Evolutionary conservation across 768 basidiomycete species (phyloP).

Genomic region (Macrolepiota fuliginosa): DNA sequence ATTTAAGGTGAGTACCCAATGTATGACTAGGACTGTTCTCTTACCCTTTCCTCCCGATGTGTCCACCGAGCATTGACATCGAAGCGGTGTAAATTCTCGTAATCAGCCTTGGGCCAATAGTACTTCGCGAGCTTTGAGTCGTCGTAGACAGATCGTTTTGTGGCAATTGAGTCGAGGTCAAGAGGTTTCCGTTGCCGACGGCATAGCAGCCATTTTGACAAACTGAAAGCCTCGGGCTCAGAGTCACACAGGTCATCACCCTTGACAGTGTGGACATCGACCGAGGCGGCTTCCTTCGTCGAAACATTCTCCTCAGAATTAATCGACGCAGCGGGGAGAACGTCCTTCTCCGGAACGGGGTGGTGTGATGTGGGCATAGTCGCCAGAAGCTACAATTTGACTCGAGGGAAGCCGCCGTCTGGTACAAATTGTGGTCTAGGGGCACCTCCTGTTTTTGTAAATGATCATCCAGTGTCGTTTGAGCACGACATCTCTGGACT

Average conservation of each 20-base stretch:
- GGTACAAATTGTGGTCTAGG: no score
- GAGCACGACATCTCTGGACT: no score
- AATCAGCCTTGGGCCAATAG: constrained; percentile 48
- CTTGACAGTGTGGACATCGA: neutral
- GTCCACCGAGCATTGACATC: constrained; percentile 51
- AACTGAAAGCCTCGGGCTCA: constrained; percentile 33
- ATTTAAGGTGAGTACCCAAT: neutral
- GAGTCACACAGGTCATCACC: constrained; percentile 32
- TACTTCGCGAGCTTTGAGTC: constrained; percentile 42
- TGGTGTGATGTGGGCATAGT: no score
- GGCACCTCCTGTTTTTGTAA: no score
- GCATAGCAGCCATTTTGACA: constrained; percentile 32
- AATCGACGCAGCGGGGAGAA: no score
- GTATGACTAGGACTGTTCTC: constrained; percentile 2
- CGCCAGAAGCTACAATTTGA: no score
- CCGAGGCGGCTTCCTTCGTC: no score
- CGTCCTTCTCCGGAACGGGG: no score
- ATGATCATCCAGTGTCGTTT: no score
- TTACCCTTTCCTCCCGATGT: constrained; percentile 50
- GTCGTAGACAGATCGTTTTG: constrained; percentile 52
- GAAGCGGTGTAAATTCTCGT: constrained; percentile 57
- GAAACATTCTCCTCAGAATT: no score
- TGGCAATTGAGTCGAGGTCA: constrained; percentile 40
- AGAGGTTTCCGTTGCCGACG: constrained; percentile 19
- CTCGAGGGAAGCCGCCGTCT: no score